A percentile compares a stretch with the other conserved stretches of the same genome.
These are phyloP conservation scores for Papiliotrema nemorosa DNA, from an alignment of 1,284 basidiomycete genomes.

Conservation along the genomic window DNA sequence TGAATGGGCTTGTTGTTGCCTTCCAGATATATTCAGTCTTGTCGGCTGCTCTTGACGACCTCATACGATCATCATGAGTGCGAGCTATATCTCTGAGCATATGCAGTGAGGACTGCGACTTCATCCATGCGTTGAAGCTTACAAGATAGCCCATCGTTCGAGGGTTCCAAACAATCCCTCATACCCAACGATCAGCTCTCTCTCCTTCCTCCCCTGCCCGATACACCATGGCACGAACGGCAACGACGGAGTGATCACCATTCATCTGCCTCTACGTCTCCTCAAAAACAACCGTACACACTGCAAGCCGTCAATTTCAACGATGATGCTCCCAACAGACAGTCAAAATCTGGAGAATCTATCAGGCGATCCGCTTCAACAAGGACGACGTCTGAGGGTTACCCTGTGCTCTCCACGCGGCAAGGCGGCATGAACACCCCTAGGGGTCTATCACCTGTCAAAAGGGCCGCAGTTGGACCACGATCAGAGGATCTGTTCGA, in stretches of 20 bases:
- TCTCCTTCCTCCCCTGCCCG: not conserved
- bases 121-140: no score
- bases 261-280: not conserved
- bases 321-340: not conserved
- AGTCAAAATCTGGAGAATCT: not conserved
- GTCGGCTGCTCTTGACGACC: no score
- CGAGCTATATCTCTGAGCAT: no score
- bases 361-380: not conserved
- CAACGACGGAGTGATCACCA: no score
- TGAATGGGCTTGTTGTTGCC: no score
- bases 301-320: not conserved
- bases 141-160: no score
- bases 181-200: not conserved
- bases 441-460: not conserved
- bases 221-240: not conserved
- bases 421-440: conserved; percentile 1
- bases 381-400: not conserved
- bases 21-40: no score
- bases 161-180: no score
- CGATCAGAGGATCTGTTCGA: not conserved
- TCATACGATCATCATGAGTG: no score
- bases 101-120: no score
- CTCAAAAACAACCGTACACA: not conserved
- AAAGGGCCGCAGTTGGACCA: no score
- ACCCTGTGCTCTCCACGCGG: not conserved